Conservation (phyloP, 2,329 filamentous ascomycete genomes). For the Fusarium newnesense region DNA sequence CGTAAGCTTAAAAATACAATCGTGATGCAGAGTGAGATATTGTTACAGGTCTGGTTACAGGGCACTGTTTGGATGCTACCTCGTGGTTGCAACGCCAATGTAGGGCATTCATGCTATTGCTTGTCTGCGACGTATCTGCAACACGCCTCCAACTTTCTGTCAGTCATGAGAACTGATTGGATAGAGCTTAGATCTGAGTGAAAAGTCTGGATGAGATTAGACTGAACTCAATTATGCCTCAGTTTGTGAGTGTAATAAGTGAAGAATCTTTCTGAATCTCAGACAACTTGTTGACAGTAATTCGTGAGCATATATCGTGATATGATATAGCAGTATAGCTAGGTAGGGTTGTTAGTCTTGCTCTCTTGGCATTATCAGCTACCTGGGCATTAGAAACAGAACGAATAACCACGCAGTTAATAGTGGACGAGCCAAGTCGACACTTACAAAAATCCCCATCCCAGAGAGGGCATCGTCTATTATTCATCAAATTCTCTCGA, state of each 20-base stretch:
- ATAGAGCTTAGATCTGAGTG: not conserved
- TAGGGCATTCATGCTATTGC: conserved; percentile 18
- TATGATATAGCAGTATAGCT: conserved; percentile 1
- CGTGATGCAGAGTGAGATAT: not conserved
- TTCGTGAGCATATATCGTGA: not conserved
- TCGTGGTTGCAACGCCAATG: conserved; percentile 15
- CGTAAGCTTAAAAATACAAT: conserved; percentile 5
- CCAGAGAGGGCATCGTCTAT: not conserved
- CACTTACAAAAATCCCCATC: not conserved
- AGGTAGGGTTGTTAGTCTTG: not conserved
- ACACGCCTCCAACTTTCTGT: conserved; percentile 5
- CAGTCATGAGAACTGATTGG: not conserved
- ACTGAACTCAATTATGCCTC: not conserved
- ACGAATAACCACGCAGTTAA: not conserved
- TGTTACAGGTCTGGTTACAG: conserved; percentile 35
- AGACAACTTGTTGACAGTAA: not conserved
- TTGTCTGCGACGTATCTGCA: conserved; percentile 29
- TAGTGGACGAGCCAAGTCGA: not conserved
- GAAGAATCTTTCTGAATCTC: not conserved
- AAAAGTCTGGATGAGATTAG: not conserved
- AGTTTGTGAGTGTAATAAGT: not conserved
- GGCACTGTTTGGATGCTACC: conserved; percentile 12
- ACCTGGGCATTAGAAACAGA: conserved; percentile 12
- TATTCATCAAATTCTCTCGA: not conserved
- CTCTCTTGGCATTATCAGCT: conserved; percentile 7